A percentile compares a stretch with the other conserved stretches of the same genome.
These are phyloP conservation scores for Pedinophyceae sp. DNA, from an alignment of 139 green algal species.

Conservation along the genomic window DNA sequence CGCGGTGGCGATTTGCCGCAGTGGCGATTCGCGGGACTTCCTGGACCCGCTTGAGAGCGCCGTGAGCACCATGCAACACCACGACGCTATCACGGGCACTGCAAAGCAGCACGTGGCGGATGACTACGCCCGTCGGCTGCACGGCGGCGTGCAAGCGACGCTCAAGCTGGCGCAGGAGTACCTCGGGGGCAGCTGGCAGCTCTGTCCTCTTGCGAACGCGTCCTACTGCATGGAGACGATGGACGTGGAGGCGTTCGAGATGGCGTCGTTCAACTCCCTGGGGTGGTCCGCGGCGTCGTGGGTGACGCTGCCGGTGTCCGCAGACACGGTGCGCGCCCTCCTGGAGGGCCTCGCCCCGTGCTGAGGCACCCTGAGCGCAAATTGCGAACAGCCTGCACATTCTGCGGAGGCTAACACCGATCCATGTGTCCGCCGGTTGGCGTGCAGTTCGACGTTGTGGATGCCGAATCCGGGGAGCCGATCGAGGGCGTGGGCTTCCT, in stretches of 20 bases:
- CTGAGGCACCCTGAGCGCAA: too few relatives aligned
- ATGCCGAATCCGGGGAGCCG: too few relatives aligned
- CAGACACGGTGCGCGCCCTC: too few relatives aligned
- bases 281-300: conserved; percentile 55
- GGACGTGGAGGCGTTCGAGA: conserved; percentile 20
- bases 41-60: conserved; percentile 11
- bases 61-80: conserved; percentile 51
- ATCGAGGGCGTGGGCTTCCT: too few relatives aligned
- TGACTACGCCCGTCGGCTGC: conserved; percentile 57
- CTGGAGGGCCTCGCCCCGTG: too few relatives aligned
- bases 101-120: conserved; percentile 66
- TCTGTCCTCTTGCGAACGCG: conserved; percentile 37
- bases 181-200: neutral
- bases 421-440: too few relatives aligned
- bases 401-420: too few relatives aligned
- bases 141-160: conserved; percentile 6
- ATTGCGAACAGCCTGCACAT: too few relatives aligned
- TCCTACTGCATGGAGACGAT: conserved; percentile 38
- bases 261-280: conserved; percentile 63
- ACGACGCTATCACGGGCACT: conserved; percentile 73
- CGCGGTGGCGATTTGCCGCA: too few relatives aligned
- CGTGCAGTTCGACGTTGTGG: too few relatives aligned
- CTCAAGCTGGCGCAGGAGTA: neutral
- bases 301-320: conserved; percentile 1
- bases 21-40: too few relatives aligned